Base-by-base conservation (phyloP, 768 basidiomycete genomes). In the Lentinus brumalis region DNA sequence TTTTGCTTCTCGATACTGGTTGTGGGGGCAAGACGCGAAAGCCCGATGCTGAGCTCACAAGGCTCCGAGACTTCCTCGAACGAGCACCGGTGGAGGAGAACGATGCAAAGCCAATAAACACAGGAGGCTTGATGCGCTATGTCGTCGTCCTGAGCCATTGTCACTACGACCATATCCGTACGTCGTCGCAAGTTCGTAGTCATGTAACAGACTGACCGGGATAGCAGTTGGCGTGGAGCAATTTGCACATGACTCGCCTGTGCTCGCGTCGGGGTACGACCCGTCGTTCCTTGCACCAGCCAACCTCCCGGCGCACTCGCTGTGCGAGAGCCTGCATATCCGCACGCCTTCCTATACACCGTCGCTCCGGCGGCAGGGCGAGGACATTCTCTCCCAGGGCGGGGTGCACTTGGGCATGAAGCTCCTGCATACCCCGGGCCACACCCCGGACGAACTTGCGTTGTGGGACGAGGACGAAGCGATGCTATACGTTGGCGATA, bases 151-250 rank as follows among this genome's bases (percentile, higher is more conserved):
- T 78, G 44, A 83, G 78, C 11, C 83, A 85, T 66, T 83, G 82
- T 59, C 84, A 85, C 62, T 84, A 83, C 62, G 84, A 85, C 63
- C 83, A 85, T 63, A 85, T 85, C 39, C 71, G 83, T 85, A 68
- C 53, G 83, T 76, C 44, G 26, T 53, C 44, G 14, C 44, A 8
- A 16, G n/a, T 16, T 45, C 21, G 21, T 9, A 45, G n/a, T 16
- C 16, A 45, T n/a, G 7, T 4, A 45, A 16, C 9, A 49, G 11
- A 52, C 40, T 57, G 56, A 60, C 47, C 21, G 16, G 21, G 54
- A n/a, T 46, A 30, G 18, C 42, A 83, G 82, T 83, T 50, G 83
- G 76, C 1, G 71, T 79, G 38, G 82, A 84, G 66, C 78, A 81
- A 18, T 84, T 86, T 65, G 78, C 79, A 47, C 53, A 66, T 14